These are phyloP conservation scores for Saturnispora halmiae DNA, from an alignment of 805 yeast species.

Conservation along the genomic window DNA sequence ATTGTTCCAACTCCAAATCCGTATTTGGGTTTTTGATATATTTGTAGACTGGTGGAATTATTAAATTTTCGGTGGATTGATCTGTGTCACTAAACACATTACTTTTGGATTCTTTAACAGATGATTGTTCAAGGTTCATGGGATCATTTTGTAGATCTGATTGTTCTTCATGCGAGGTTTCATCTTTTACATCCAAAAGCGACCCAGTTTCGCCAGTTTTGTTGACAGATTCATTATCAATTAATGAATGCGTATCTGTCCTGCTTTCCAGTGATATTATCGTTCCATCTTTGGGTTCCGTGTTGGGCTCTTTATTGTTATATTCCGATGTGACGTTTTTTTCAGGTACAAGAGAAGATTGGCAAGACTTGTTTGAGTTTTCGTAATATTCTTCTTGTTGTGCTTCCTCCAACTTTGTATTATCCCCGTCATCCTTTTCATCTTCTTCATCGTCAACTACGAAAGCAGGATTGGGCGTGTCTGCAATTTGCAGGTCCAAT, in stretches of 20 bases:
- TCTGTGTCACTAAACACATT: not conserved
- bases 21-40: slow-evolving; percentile 9
- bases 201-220: too few species aligned
- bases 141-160: too few species aligned
- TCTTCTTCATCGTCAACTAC: slow-evolving; percentile 4
- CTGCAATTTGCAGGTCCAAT: not conserved
- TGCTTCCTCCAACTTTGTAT: not conserved
- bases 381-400: not conserved
- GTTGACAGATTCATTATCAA: too few species aligned
- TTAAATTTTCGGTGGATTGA: not conserved
- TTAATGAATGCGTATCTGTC: too few species aligned
- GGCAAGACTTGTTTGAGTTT: too few species aligned
- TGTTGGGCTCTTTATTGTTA: too few species aligned
- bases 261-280: too few species aligned
- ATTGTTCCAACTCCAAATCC: not conserved
- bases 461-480: not conserved
- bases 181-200: too few species aligned
- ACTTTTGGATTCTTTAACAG: not conserved
- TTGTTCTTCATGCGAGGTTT: too few species aligned
- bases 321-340: too few species aligned
- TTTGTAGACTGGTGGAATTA: slow-evolving; percentile 8
- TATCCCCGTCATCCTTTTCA: slow-evolving; percentile 4
- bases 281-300: too few species aligned
- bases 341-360: too few species aligned
- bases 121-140: not conserved